Base-by-base conservation (phyloP, 1,139 yeast species). In the Kodamaea alishanica region DNA sequence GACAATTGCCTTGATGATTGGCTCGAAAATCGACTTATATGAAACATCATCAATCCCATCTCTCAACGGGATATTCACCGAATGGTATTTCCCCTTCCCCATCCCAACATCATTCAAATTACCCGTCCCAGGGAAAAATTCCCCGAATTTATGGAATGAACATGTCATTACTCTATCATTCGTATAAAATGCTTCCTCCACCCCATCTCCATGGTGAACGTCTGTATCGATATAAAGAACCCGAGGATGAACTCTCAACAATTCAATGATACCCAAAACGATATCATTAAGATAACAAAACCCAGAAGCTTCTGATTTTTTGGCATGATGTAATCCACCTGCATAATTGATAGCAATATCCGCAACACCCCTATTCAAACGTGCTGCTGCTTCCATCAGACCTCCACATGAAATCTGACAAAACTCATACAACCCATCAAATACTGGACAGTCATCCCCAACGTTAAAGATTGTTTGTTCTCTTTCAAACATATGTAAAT, bases 131-230 rank as follows among this genome's bases (percentile, higher is more conserved):
- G 97, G 97, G 77, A 89, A 89, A 60, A 87, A 89, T 61, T 89
- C 96, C 28, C 97, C 97, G 58, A 88, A 92, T 60, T 92, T 90
- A 67, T 92, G 98, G 72, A 92, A 92, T 6, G 96, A 87, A 56
- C 95, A 88, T 0, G 97, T 90, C 97, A 92, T 89, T 36, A 92
- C 98, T 47, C 97, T 70, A 61, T 92, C 97, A 8, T 96, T 89
- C 9, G 96, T 81, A 62, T 90, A 92, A 55, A 92, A 92, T 0
- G 97, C 97, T 61, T 92, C 97, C 63, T 92, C 97, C 25, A 92
- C 98, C 44, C 97, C 98, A 63, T 92, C 98, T 41, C 98, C 98
- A 56, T 92, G 98, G 60, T 92, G 98, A 10, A 92, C 88, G 62
- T 92, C 98, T 44, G 88, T 92, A 60, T 92, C 98, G 47, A 92